Evolutionary conservation across 139 green algal genomes (phyloP), one percentile per base, ranked within the genome.

Genomic region (Closterium sp.): DNA sequence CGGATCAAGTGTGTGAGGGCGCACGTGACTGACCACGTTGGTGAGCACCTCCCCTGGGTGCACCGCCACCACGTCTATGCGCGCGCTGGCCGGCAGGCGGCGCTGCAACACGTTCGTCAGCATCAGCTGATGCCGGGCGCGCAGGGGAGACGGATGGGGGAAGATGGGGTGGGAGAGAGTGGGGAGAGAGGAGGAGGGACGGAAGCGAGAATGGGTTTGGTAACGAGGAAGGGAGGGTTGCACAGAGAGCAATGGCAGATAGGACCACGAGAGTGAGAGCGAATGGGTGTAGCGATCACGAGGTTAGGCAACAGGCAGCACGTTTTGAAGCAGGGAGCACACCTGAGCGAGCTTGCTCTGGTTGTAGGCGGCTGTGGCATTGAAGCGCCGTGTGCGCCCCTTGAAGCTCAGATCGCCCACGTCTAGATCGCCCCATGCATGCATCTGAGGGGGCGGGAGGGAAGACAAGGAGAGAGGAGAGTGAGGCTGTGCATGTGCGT

Each of bases 331-430:
- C n/a, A 79, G 62, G 19, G 62, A 79, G 62, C 45, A 17, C 86
- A 93, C 92, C 89, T 94, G 92, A 21, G 92, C 85, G 11, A 94
- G 38, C 86, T 94, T 94, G 92, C 92, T 94, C n/a, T 94, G 92
- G 84, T 19, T 90, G 92, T 94, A 94, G 19, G 92, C 92, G 2
- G 89, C 89, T 1, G 85, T 91, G 27, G 84, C 62, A n/a, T 21
- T 38, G 28, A 91, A 94, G 31, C 86, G 32, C 19, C 84, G 42
- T 3, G 7, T 21, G 21, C n/a, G 30, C 9, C 31, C 70, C 29
- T 62, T 91, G 89, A 94, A 92, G 85, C 70, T 89, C 22, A 94
- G 38, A 90, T 94, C 92, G 13, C 90, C 85, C 30, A 94, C 29
- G 45, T 94, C 79, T 21, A 94, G 27, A 13, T 34, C 31, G 27